These are phyloP conservation scores for Cordyceps fumosorosea DNA, from an alignment of 2,329 filamentous ascomycete genomes.

Conservation along the genomic window DNA sequence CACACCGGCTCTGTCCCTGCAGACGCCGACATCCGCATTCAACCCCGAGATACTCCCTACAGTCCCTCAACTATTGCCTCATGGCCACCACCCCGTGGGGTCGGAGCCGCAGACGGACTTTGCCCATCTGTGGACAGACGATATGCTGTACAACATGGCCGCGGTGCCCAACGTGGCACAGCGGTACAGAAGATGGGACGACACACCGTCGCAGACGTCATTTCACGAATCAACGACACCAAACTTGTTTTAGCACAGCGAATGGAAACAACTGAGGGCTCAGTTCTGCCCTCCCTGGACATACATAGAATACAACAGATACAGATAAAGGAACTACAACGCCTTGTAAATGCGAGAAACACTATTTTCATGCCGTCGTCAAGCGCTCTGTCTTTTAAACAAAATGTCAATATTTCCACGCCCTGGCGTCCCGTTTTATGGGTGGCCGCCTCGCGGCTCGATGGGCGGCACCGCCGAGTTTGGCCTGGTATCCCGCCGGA, in stretches of 20 bases:
- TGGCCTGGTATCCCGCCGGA: slow-evolving; percentile 13
- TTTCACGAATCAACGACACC: not conserved
- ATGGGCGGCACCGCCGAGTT: slow-evolving; percentile 11
- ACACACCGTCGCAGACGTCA: not conserved
- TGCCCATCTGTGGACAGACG: not conserved
- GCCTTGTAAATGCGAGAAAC: not conserved
- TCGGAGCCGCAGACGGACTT: not conserved
- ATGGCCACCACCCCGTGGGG: not conserved
- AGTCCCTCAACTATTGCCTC: not conserved
- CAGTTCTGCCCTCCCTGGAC: no score
- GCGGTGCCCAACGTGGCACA: not conserved
- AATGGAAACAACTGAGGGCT: no score
- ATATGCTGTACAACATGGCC: slow-evolving; percentile 3
- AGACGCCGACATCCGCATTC: not conserved
- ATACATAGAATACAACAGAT: not conserved
- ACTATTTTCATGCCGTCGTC: no score
- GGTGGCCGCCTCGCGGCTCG: not conserved
- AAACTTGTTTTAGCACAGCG: not conserved
- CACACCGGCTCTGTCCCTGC: not conserved
- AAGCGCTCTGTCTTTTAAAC: not conserved
- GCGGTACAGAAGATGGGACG: not conserved
- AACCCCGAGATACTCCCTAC: not conserved
- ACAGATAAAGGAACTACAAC: not conserved
- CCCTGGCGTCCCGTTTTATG: not conserved
- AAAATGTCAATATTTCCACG: not conserved